These are phyloP conservation scores for Mrakia frigida DNA, from an alignment of 768 basidiomycete genomes.

Conservation along the genomic window DNA sequence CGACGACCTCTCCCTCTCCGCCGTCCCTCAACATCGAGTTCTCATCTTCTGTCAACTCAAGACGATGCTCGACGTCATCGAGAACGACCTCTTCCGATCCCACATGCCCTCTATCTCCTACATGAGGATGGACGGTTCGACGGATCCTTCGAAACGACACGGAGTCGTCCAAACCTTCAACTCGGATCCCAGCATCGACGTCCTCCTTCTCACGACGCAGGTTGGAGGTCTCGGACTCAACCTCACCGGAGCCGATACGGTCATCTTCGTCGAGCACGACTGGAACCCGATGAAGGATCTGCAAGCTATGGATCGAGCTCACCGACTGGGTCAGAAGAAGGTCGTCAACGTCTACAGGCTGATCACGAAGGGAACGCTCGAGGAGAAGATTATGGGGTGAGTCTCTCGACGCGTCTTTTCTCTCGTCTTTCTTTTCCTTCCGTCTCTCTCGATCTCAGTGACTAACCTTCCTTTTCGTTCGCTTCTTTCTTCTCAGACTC, in stretches of 20 bases:
- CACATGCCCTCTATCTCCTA: conserved; percentile 95
- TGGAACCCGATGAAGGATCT: conserved; percentile 99
- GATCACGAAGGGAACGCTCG: conserved; percentile 92
- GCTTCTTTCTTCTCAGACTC: conserved; percentile 51
- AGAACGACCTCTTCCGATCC: conserved; percentile 80
- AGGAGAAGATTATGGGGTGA: conserved; percentile 99
- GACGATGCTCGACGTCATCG: conserved; percentile 97
- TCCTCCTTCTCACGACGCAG: conserved; percentile 88
- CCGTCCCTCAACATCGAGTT: conserved; percentile 92
- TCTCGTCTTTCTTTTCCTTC: not conserved
- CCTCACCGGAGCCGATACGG: conserved; percentile 95
- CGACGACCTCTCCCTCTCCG: conserved; percentile 45
- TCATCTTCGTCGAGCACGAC: conserved; percentile 98
- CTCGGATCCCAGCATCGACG: conserved; percentile 93
- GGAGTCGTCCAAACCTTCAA: conserved; percentile 98
- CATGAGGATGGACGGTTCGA: conserved; percentile 93
- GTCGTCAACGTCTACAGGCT: conserved; percentile 98
- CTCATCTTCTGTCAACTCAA: conserved; percentile 99
- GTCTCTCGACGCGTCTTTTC: conserved; percentile 38
- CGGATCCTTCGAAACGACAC: conserved; percentile 88
- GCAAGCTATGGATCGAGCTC: conserved; percentile 98
- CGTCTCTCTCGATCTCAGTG: not conserved
- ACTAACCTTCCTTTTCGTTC: not conserved
- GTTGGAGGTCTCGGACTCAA: conserved; percentile 95
- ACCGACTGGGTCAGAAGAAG: conserved; percentile 96